Evolutionary conservation across 345 rosid genomes (phyloP).

Genomic region (Salix viminalis): DNA sequence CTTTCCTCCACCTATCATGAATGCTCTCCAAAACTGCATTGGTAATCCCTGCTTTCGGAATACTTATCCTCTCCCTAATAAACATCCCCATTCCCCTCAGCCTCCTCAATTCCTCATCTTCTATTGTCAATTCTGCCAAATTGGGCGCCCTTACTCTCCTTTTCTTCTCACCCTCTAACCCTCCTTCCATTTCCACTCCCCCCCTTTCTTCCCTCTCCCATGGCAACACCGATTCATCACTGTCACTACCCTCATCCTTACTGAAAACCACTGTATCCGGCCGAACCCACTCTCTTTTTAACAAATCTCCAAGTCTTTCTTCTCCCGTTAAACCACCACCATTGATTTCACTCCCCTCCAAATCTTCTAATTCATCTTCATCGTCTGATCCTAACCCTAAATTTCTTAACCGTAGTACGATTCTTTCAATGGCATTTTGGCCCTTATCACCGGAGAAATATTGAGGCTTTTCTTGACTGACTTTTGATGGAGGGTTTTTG

Average conservation of each 20-base stretch:
- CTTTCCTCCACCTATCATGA: conserved; percentile 91
- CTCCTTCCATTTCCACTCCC: background rate
- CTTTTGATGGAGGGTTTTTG: conserved; percentile 11
- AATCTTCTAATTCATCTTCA: conserved; percentile 39
- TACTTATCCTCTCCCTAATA: conserved; percentile 71
- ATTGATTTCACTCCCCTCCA: conserved; percentile 21
- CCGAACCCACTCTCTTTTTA: conserved; percentile 81
- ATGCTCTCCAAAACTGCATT: conserved; percentile 75
- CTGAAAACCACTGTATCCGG: conserved; percentile 57
- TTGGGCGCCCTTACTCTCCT: conserved; percentile 64
- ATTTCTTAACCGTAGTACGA: conserved; percentile 78
- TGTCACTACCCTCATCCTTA: conserved; percentile 36
- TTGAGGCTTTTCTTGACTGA: conserved; percentile 17
- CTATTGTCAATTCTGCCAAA: conserved; percentile 87
- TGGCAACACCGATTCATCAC: conserved; percentile 39
- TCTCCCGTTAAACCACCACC: conserved; percentile 53
- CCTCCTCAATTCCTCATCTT: conserved; percentile 79
- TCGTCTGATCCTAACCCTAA: conserved; percentile 70
- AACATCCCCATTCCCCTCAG: conserved; percentile 72
- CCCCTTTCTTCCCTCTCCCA: conserved; percentile 56
- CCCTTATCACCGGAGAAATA: conserved; percentile 40
- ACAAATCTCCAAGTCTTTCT: conserved; percentile 70
- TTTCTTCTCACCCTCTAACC: conserved; percentile 28
- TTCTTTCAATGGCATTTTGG: conserved; percentile 69
- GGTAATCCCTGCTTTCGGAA: conserved; percentile 90